Evolutionary conservation across 2,329 filamentous ascomycete species (phyloP).

Genomic region (Fusarium clavum): DNA sequence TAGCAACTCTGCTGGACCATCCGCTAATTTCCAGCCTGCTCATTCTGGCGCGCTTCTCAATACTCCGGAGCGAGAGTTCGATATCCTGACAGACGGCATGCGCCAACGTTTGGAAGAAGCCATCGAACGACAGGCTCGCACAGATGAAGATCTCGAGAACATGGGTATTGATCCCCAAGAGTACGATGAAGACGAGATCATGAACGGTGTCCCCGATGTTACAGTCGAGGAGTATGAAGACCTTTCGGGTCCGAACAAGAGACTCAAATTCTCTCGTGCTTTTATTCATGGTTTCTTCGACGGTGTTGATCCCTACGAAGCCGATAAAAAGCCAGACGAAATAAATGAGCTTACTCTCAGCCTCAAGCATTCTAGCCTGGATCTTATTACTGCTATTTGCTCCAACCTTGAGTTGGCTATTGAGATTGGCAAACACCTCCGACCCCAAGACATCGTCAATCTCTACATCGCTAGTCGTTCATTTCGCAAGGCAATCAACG

Average conservation of each 20-base stretch:
- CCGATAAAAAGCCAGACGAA: slow-evolving; percentile 3
- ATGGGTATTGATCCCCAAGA: slow-evolving; percentile 13
- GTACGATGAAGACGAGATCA: slow-evolving; percentile 7
- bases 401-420: slow-evolving; percentile 64
- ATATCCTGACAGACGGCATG: slow-evolving; percentile 14
- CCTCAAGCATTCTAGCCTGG: slow-evolving; percentile 47
- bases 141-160: slow-evolving; percentile 19
- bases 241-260: slow-evolving; percentile 34
- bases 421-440: slow-evolving; percentile 65
- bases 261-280: slow-evolving; percentile 47
- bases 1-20: not conserved
- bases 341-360: slow-evolving; percentile 35
- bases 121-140: slow-evolving; percentile 17
- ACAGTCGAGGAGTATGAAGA: slow-evolving; percentile 17
- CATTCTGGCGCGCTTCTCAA: not conserved
- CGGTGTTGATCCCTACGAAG: slow-evolving; percentile 47
- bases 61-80: slow-evolving; percentile 9
- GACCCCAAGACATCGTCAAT: slow-evolving; percentile 66
- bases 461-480: slow-evolving; percentile 73
- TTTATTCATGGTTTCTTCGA: slow-evolving; percentile 48
- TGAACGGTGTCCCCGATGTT: slow-evolving; percentile 12
- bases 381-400: slow-evolving; percentile 59
- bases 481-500: slow-evolving; percentile 71
- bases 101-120: slow-evolving; percentile 24
- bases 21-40: not conserved